Percentiles rank a stretch among this genome's conserved stretches.
These are phyloP conservation scores for Colletotrichum truncatum DNA, from an alignment of 2,329 filamentous ascomycete genomes.

Conservation along the genomic window DNA sequence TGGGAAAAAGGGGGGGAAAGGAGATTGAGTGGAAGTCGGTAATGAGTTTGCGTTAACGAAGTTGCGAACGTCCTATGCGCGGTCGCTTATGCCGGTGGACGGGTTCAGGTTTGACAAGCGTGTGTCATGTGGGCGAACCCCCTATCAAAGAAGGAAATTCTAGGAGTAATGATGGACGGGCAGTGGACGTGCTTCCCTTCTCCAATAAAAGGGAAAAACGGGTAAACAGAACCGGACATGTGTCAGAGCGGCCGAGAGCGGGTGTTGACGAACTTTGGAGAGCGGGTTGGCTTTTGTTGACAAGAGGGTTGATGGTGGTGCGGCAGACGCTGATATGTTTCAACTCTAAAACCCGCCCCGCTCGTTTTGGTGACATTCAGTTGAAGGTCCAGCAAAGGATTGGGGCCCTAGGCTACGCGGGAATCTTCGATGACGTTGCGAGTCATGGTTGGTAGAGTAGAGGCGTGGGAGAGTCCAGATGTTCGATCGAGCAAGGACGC, in stretches of 20 bases:
- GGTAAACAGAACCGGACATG: not conserved
- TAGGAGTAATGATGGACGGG: not conserved
- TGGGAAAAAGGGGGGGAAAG: no score
- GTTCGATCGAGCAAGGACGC: no score
- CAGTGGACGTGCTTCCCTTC: constrained; percentile 14
- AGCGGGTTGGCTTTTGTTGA: not conserved
- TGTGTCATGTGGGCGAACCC: constrained; percentile 18
- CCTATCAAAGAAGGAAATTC: constrained; percentile 15
- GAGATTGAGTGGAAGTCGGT: no score
- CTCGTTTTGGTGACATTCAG: constrained; percentile 9
- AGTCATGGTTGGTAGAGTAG: constrained; percentile 3
- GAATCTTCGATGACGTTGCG: constrained; percentile 15
- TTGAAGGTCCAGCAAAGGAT: not conserved
- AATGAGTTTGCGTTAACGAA: no score
- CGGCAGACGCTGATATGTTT: constrained; percentile 14
- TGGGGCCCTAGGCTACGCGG: not conserved
- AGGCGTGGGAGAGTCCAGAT: not conserved
- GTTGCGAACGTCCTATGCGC: no score
- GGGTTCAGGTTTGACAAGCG: not conserved
- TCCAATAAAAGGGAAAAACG: constrained; percentile 9
- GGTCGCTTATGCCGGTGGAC: not conserved
- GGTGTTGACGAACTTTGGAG: not conserved
- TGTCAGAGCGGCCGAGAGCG: constrained; percentile 19
- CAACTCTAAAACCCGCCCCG: constrained; percentile 29
- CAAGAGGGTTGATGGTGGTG: not conserved